These are phyloP conservation scores for Boletus rex-veris DNA, from an alignment of 768 basidiomycete genomes.

Conservation along the genomic window DNA sequence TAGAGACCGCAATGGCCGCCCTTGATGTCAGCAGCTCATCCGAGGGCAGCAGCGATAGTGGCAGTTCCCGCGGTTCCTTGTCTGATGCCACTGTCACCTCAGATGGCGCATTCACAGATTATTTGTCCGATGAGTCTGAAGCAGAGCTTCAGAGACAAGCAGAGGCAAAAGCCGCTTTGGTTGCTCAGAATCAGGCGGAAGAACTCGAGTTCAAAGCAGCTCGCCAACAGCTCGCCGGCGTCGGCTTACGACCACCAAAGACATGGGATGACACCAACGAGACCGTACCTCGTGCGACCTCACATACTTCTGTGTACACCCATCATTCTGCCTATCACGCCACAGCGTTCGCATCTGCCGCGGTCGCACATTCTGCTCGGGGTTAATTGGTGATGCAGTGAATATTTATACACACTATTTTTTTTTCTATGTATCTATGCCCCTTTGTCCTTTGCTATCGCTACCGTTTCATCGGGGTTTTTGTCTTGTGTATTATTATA, in stretches of 20 bases:
- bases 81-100: constrained; percentile 79
- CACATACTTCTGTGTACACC: constrained; percentile 22
- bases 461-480: constrained; percentile 8
- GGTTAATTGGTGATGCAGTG: constrained; percentile 13
- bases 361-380: constrained; percentile 31
- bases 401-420: constrained; percentile 21
- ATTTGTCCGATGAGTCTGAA: constrained; percentile 90
- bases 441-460: constrained; percentile 15
- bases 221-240: constrained; percentile 69
- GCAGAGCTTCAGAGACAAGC: constrained; percentile 84
- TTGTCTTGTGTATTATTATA: constrained; percentile 23
- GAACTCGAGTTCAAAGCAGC: constrained; percentile 81
- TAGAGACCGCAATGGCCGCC: constrained; percentile 40
- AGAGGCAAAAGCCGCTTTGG: constrained; percentile 69
- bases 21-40: constrained; percentile 44
- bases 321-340: constrained; percentile 29
- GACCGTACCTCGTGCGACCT: constrained; percentile 22
- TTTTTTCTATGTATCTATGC: constrained; percentile 26
- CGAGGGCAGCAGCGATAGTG: constrained; percentile 57
- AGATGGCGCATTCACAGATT: constrained; percentile 86
- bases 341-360: constrained; percentile 22
- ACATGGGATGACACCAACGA: constrained; percentile 63
- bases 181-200: constrained; percentile 78
- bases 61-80: constrained; percentile 48
- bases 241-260: constrained; percentile 74